A percentile compares a stretch with the other conserved stretches of the same genome.
These are phyloP conservation scores for Paecilomyces fulvus DNA, from an alignment of 2,329 filamentous ascomycete species.

Conservation along the genomic window DNA sequence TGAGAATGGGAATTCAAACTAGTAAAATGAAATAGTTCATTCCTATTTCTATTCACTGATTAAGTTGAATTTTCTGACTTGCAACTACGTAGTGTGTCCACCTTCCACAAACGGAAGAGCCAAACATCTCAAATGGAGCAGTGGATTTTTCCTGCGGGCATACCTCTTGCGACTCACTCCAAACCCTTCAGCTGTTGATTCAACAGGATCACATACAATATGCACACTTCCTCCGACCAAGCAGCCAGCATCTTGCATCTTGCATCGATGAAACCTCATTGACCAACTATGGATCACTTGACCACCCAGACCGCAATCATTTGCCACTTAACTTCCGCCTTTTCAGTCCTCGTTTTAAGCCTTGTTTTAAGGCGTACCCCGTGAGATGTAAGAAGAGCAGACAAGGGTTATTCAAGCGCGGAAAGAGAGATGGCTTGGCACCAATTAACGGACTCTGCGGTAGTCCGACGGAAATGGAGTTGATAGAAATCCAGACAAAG, in stretches of 20 bases:
- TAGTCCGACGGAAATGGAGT: background rate
- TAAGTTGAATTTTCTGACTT: background rate
- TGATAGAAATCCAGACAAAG: background rate
- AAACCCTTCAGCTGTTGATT: too few relatives aligned
- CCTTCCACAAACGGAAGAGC: too few relatives aligned
- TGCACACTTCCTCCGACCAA: too few relatives aligned
- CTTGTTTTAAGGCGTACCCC: background rate
- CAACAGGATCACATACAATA: too few relatives aligned
- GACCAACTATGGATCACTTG: background rate
- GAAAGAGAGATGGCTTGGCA: background rate
- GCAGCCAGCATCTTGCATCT: too few relatives aligned
- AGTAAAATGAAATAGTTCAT: background rate
- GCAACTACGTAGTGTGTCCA: too few relatives aligned
- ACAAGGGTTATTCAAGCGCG: background rate
- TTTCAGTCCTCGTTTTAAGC: background rate
- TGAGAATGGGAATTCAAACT: too few relatives aligned
- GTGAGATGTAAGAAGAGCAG: background rate
- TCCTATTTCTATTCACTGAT: background rate
- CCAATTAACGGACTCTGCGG: background rate
- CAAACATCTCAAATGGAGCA: too few relatives aligned
- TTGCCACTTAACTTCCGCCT: background rate
- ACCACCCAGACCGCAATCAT: background rate
- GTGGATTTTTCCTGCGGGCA: too few relatives aligned
- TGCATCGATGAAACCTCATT: too few relatives aligned
- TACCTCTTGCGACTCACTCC: too few relatives aligned